These are phyloP conservation scores for Diaporthe sp. DNA, from an alignment of 2,329 filamentous ascomycete genomes.

Conservation along the genomic window DNA sequence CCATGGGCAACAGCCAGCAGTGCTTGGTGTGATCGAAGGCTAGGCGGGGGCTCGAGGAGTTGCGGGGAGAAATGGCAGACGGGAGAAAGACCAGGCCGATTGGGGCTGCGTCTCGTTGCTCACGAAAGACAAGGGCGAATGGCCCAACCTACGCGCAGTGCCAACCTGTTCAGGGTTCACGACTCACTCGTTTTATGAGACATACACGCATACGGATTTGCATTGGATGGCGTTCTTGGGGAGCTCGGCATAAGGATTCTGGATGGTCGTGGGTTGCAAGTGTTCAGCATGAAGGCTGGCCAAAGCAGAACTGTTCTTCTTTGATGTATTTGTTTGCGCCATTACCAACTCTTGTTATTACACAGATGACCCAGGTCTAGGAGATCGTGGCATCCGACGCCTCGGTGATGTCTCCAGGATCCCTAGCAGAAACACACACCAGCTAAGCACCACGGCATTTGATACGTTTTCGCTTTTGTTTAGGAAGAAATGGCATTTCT, in stretches of 20 bases:
- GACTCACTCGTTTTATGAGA: conserved; percentile 25
- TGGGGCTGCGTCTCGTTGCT: not conserved
- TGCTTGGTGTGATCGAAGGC: not conserved
- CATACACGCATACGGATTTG: conserved; percentile 14
- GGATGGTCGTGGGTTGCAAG: not conserved
- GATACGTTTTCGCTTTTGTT: not conserved
- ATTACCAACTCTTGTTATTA: not conserved
- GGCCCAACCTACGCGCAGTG: not conserved
- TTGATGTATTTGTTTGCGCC: not conserved
- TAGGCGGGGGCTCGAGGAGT: not conserved
- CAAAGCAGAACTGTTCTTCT: not conserved
- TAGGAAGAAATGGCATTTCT: not conserved
- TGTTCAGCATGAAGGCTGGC: not conserved
- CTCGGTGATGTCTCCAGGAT: not conserved
- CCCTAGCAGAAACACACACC: not conserved
- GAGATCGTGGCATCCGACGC: not conserved
- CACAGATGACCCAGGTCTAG: not conserved
- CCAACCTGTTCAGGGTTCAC: not conserved
- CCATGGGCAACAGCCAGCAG: too few relatives aligned
- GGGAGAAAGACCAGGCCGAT: not conserved
- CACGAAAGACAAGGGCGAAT: not conserved
- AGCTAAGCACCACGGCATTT: not conserved
- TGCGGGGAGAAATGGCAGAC: not conserved
- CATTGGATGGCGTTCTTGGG: conserved; percentile 28
- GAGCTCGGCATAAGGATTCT: not conserved